Percentiles rank a stretch among this genome's conserved stretches.
Evolutionary conservation across 176 grass and related monocot genomes (phyloP).

Genomic region (Metroxylon sagu): DNA sequence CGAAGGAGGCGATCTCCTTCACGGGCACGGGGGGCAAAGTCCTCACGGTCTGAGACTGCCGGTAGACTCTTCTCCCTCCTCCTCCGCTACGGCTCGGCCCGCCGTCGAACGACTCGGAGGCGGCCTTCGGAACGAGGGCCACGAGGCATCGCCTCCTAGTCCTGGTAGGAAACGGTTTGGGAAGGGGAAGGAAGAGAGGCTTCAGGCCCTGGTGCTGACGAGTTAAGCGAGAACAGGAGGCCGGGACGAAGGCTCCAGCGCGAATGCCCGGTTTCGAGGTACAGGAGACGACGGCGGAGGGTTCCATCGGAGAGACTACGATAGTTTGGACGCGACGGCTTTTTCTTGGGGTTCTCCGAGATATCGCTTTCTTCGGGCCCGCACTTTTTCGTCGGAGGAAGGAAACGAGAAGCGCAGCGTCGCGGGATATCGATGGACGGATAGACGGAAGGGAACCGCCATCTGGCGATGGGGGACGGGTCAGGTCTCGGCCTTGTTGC

Average conservation of each 20-base stretch:
- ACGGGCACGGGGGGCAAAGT: slow-evolving; percentile 15
- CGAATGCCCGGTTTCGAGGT: slow-evolving; percentile 23
- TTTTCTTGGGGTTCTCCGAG: too few relatives aligned
- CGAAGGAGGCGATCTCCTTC: slow-evolving; percentile 32
- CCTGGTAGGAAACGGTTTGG: slow-evolving; percentile 7
- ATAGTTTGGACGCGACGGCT: too few relatives aligned
- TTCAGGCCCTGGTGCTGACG: not conserved
- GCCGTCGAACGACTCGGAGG: slow-evolving; percentile 29
- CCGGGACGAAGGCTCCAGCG: not conserved
- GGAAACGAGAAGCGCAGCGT: too few relatives aligned
- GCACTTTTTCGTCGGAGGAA: too few relatives aligned
- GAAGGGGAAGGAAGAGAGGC: slow-evolving; percentile 11
- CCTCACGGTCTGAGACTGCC: slow-evolving; percentile 43
- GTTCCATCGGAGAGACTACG: slow-evolving; percentile 29
- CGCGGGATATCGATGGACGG: too few relatives aligned
- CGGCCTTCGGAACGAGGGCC: slow-evolving; percentile 21
- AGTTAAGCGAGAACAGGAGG: not conserved
- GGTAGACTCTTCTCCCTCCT: slow-evolving; percentile 34
- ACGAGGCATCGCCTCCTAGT: not conserved
- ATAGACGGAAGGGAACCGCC: too few relatives aligned
- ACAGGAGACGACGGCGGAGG: slow-evolving; percentile 43
- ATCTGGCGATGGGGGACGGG: too few relatives aligned
- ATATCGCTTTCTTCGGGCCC: too few relatives aligned
- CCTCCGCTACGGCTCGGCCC: slow-evolving; percentile 26
- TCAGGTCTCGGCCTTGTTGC: too few relatives aligned